Evolutionary conservation across 2,329 filamentous ascomycete species (phyloP).

Genomic region (Aspergillus versicolor): DNA sequence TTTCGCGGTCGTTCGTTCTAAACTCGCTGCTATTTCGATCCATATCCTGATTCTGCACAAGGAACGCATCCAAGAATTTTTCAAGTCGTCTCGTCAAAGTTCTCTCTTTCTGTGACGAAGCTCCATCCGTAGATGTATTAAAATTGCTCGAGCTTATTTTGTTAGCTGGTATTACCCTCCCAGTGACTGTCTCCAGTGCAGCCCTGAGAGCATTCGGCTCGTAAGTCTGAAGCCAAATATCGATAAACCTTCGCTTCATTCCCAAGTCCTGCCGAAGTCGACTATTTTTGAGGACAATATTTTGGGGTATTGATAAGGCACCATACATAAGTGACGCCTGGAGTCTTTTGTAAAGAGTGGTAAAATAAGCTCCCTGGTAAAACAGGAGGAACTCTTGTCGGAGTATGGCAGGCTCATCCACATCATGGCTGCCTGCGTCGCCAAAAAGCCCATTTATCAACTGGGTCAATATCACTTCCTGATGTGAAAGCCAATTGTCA

Average conservation of each 20-base stretch:
- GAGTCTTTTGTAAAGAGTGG: conserved; percentile 55
- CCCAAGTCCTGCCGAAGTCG: conserved; percentile 58
- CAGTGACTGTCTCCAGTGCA: conserved; percentile 59
- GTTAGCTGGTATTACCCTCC: conserved; percentile 47
- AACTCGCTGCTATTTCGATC: conserved; percentile 20
- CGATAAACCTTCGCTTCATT: conserved; percentile 56
- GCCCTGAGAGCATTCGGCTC: conserved; percentile 50
- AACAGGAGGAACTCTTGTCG: conserved; percentile 51
- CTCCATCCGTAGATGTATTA: neutral
- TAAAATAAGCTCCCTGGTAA: conserved; percentile 55
- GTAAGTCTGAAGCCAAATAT: conserved; percentile 60
- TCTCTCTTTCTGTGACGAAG: conserved; percentile 16
- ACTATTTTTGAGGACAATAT: conserved; percentile 46
- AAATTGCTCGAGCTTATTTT: conserved; percentile 10
- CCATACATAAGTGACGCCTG: conserved; percentile 61
- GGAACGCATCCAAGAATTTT: conserved; percentile 56
- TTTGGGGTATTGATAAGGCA: conserved; percentile 56
- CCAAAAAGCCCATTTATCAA: conserved; percentile 58
- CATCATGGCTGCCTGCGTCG: conserved; percentile 23
- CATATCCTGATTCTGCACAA: conserved; percentile 59
- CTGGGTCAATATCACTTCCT: conserved; percentile 62
- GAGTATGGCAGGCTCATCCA: conserved; percentile 33
- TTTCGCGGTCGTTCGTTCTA: conserved; percentile 40
- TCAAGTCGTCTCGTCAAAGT: conserved; percentile 47
- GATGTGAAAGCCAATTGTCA: conserved; percentile 62